phyloP scores from a whole-genome alignment of 495 filamentous ascomycete species.

The Hyphodiscus hymeniophilus region DNA sequence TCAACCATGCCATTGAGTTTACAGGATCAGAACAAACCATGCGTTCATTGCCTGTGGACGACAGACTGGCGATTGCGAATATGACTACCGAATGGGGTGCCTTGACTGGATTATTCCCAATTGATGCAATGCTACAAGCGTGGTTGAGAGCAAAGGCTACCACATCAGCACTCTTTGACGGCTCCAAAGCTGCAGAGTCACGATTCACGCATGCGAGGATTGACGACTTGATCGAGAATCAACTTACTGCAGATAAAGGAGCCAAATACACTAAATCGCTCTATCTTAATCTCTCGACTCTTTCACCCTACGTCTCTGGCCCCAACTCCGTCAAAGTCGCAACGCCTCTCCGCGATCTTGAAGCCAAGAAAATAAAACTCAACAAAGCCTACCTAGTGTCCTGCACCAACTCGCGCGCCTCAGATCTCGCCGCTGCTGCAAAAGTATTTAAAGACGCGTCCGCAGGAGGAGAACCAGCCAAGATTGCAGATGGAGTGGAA shows the following conservation, averaged over 20 bases:
- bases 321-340: slow-evolving; percentile 89
- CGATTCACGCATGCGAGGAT: slow-evolving; percentile 63
- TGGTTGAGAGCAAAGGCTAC: slow-evolving; percentile 79
- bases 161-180: slow-evolving; percentile 47
- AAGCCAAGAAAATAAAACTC: slow-evolving; percentile 60
- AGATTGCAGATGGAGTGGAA: slow-evolving; percentile 69
- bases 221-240: slow-evolving; percentile 60
- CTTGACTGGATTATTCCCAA: slow-evolving; percentile 66
- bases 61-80: slow-evolving; percentile 79
- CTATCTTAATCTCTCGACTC: slow-evolving; percentile 67
- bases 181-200: slow-evolving; percentile 19
- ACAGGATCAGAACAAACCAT: slow-evolving; percentile 73
- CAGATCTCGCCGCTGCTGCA: slow-evolving; percentile 77
- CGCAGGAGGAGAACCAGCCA: slow-evolving; percentile 34
- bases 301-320: slow-evolving; percentile 81
- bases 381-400: slow-evolving; percentile 87
- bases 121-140: slow-evolving; percentile 60
- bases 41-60: slow-evolving; percentile 63
- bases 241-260: slow-evolving; percentile 55
- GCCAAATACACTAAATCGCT: slow-evolving; percentile 80
- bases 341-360: slow-evolving; percentile 70
- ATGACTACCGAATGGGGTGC: slow-evolving; percentile 98
- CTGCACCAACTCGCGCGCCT: slow-evolving; percentile 82
- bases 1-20: slow-evolving; percentile 93
- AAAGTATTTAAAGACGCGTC: slow-evolving; percentile 75